A percentile compares a stretch with the other conserved stretches of the same genome.
phyloP scores from a whole-genome alignment of 768 basidiomycete species.

The Phanerochaete carnosa region DNA sequence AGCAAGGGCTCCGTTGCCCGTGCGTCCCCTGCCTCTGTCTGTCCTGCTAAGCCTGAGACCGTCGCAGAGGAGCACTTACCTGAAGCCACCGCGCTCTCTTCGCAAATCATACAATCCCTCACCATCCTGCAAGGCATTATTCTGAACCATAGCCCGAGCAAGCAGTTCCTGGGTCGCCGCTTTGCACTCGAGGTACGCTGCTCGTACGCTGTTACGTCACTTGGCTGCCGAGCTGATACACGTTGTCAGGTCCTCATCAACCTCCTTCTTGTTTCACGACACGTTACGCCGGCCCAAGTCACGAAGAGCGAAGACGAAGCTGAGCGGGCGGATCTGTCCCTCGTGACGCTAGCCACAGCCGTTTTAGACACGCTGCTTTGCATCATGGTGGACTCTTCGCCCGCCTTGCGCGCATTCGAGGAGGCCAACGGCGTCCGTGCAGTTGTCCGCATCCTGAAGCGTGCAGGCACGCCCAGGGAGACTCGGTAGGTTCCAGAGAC shows the following conservation, averaged over 20 bases:
- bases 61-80: constrained; percentile 38
- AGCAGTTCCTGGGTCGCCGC: constrained; percentile 64
- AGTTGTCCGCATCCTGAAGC: constrained; percentile 85
- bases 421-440: constrained; percentile 71
- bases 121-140: constrained; percentile 75
- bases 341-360: constrained; percentile 53
- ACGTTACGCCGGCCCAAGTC: constrained; percentile 37
- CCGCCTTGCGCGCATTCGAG: constrained; percentile 77
- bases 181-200: constrained; percentile 62
- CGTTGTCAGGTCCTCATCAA: constrained; percentile 63
- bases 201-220: not conserved
- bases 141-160: constrained; percentile 66
- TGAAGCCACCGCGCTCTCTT: constrained; percentile 47
- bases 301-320: constrained; percentile 10
- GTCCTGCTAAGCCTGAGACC: not conserved
- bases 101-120: constrained; percentile 56
- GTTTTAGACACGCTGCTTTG: constrained; percentile 84
- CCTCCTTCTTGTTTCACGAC: constrained; percentile 67
- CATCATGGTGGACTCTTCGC: constrained; percentile 82
- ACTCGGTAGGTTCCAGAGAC: constrained; percentile 58
- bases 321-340: not conserved
- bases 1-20: constrained; percentile 45
- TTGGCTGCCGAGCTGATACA: not conserved
- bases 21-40: constrained; percentile 15
- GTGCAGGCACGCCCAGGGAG: constrained; percentile 81